These are phyloP conservation scores for Xylariaceae sp. DNA, from an alignment of 2,329 filamentous ascomycete species.

Conservation along the genomic window DNA sequence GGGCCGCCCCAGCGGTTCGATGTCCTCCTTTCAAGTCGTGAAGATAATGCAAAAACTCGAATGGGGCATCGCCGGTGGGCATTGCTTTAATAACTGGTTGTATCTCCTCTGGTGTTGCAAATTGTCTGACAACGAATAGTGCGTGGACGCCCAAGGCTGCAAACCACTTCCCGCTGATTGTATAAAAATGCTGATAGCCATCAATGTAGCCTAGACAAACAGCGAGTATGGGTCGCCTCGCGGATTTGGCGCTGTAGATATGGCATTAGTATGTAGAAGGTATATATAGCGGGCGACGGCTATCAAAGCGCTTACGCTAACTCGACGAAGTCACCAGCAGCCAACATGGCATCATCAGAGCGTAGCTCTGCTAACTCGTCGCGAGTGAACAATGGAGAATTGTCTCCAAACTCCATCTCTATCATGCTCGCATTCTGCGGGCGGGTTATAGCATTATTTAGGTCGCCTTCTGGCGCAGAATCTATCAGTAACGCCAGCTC, in stretches of 20 bases:
- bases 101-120: conserved; percentile 42
- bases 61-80: conserved; percentile 30
- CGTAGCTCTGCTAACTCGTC: conserved; percentile 38
- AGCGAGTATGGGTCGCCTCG: conserved; percentile 46
- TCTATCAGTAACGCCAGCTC: conserved; percentile 30
- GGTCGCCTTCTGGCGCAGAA: conserved; percentile 24
- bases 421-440: conserved; percentile 32
- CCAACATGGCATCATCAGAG: conserved; percentile 31
- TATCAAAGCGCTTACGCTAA: conserved; percentile 34
- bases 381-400: conserved; percentile 33
- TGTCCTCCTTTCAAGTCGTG: conserved; percentile 40
- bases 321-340: conserved; percentile 50
- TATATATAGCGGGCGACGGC: neutral
- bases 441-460: conserved; percentile 37
- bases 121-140: conserved; percentile 48
- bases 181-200: conserved; percentile 52
- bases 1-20: conserved; percentile 38
- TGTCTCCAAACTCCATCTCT: conserved; percentile 29
- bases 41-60: conserved; percentile 34
- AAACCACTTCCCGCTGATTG: conserved; percentile 49
- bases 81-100: conserved; percentile 39
- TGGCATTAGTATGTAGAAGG: conserved; percentile 13
- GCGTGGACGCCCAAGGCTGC: conserved; percentile 41
- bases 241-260: conserved; percentile 32
- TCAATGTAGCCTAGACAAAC: conserved; percentile 51